Base-by-base conservation (phyloP, 2,329 filamentous ascomycete genomes). In the Didymella sp. region DNA sequence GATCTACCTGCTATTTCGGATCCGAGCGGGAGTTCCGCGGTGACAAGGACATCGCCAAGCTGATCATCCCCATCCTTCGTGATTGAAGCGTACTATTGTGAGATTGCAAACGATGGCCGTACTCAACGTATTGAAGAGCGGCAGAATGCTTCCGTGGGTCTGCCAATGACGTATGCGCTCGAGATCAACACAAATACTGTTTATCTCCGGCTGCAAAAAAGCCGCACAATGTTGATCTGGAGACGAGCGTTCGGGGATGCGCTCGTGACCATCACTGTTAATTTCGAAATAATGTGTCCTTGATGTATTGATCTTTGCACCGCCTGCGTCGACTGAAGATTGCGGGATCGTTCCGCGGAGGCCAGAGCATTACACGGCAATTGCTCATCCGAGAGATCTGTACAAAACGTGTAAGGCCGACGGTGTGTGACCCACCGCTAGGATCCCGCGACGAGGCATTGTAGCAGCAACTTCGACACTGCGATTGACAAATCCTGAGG, bases 161-260 rank as follows among this genome's bases (percentile, higher is more conserved):
- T 45, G 28, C 41, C 27, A 37, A 48, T 56, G 42, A 56, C 41
- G 52, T 50, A 19, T n/a, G 33, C 24, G 15, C 21, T 50, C 35
- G 40, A 22, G 41, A 22, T 19, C 28, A 46, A 17, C 42, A 44
- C 27, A 21, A 27, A 25, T 25, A 2, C 28, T 43, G 12, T 22
- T 49, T 44, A 43, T 51, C 17, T 43, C 54, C 54, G 42, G 24
- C 25, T 9, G 30, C 28, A 9, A 9, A 12, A 33, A 7, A 15
- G 27, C 27, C 30, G 35, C 24, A 31, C 22, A 13, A 43, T 15
- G 43, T 27, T 44, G 43, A 43, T 57, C 48, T 38, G 19, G 25
- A 45, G 13, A 40, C 24, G 33, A 24, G 21, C 28, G 6, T 25
- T 54, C 28, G 51, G 25, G 22, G 22, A 37, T 27, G 30, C 17